A percentile compares a stretch with the other conserved stretches of the same genome.
phyloP scores from a whole-genome alignment of 192 early-diverging fungal species.

The Nowakowskiella sp. region DNA sequence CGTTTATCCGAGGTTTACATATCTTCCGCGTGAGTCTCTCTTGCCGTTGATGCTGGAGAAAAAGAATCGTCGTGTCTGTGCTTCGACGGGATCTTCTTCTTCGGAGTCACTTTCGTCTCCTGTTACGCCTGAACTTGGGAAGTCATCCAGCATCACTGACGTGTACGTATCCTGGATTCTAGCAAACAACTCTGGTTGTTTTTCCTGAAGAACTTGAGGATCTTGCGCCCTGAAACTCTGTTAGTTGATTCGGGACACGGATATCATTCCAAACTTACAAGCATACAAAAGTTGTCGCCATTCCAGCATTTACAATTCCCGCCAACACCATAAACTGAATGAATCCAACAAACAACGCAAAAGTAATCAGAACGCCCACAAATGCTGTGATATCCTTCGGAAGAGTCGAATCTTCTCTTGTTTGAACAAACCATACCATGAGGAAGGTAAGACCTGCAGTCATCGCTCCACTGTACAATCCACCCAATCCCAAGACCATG shows the following conservation, averaged over 20 bases:
- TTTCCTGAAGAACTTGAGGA: not conserved
- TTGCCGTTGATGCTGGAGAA: no score
- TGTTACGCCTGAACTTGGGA: no score
- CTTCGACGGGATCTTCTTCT: no score
- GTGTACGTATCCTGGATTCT: not conserved
- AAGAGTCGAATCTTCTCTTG: not conserved
- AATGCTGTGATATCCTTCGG: not conserved
- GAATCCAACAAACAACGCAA: not conserved
- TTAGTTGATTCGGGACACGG: not conserved
- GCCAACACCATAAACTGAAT: not conserved
- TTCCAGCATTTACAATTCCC: not conserved
- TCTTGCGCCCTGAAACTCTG: not conserved
- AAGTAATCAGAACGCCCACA: not conserved
- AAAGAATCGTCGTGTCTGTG: no score
- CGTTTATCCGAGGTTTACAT: no score
- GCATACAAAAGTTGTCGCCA: not conserved
- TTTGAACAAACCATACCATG: not conserved
- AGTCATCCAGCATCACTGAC: not conserved
- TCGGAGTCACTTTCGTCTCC: no score
- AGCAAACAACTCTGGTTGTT: not conserved
- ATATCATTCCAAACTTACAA: not conserved
- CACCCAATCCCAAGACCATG: constrained; percentile 1
- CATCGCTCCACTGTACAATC: not conserved
- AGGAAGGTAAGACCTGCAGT: not conserved
- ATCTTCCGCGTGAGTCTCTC: no score